Evolutionary conservation across 2,329 filamentous ascomycete genomes (phyloP).

Genomic region (Aureobasidium subglaciale): DNA sequence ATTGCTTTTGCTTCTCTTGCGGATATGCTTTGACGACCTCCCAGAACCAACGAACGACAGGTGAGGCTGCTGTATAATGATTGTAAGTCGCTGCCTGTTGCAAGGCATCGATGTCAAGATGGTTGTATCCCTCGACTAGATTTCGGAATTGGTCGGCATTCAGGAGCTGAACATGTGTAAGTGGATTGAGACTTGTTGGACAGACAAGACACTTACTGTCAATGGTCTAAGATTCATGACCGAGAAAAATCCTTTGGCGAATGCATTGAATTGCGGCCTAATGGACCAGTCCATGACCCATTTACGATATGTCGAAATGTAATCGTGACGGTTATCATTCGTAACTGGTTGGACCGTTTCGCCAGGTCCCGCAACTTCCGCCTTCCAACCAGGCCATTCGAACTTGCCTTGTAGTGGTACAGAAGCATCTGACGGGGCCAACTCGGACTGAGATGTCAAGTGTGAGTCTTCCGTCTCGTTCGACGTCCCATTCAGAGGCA

Average conservation of each 20-base stretch:
- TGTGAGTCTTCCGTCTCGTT: neutral
- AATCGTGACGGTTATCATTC: constrained; percentile 67
- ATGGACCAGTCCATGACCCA: constrained; percentile 78
- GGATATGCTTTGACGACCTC: constrained; percentile 62
- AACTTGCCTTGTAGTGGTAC: neutral
- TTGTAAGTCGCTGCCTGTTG: constrained; percentile 69
- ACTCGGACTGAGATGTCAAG: too few species aligned
- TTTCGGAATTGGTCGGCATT: constrained; percentile 64
- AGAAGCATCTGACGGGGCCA: too few species aligned
- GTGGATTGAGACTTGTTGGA: neutral
- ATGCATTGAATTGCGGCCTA: constrained; percentile 68
- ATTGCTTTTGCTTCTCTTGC: constrained; percentile 61
- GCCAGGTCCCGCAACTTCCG: constrained; percentile 32
- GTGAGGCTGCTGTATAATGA: constrained; percentile 65
- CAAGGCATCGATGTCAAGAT: constrained; percentile 71
- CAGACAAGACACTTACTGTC: neutral
- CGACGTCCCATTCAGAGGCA: neutral
- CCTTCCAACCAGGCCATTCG: constrained; percentile 52
- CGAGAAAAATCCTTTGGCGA: constrained; percentile 70
- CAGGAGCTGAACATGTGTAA: constrained; percentile 45
- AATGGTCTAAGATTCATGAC: constrained; percentile 67
- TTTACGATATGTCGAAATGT: constrained; percentile 75
- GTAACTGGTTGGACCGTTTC: constrained; percentile 65
- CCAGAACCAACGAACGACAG: constrained; percentile 77
- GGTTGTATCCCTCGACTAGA: constrained; percentile 74